Evolutionary conservation across 345 rosid species (phyloP), one percentile per base, ranked within the genome.

Genomic region (Ricinus communis): DNA sequence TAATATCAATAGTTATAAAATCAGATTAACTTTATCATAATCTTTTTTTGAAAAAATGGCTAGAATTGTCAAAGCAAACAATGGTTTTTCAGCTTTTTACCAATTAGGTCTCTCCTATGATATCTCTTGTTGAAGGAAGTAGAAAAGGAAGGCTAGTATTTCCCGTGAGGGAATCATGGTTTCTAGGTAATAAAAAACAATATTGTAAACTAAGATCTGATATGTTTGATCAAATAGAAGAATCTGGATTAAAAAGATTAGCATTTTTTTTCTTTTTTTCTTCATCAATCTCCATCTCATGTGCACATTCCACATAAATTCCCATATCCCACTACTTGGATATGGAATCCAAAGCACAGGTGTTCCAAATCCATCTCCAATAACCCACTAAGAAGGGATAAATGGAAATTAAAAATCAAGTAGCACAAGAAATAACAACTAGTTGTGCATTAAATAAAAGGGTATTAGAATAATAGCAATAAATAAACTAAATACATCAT

Each of bases 401-500:
- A 66, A n/a, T n/a, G n/a, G 15, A 30, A 14, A 50, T n/a, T 52
- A 24, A 30, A 68, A n/a, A n/a, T n/a, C n/a, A n/a, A n/a, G n/a
- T n/a, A n/a, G n/a, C 30, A 43, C 15, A 33, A 50, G 12, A 13
- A 21, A 31, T 11, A 15, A 57, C 18, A 60, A 57, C 49, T 27
- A 41, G 5, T 33, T 30, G 21, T 19, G 19, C 30, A 19, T 46
- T 22, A 40, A 40, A 65, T 46, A 31, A 27, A n/a, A 73, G 24
- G 64, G 45, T 40, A 59, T 38, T 49, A 53, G 59, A 80, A 72
- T 57, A 65, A 43, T 52, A 61, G n/a, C 52, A 76, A 21, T 12
- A 21, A 28, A 40, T 70, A 31, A 66, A 62, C 50, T 63, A 67
- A 74, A 72, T 81, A 79, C 81, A 77, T 79, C 67, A 47, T 64